Conservation (phyloP, 2,329 filamentous ascomycete species). For the Zelopaecilomyces penicillatus region DNA sequence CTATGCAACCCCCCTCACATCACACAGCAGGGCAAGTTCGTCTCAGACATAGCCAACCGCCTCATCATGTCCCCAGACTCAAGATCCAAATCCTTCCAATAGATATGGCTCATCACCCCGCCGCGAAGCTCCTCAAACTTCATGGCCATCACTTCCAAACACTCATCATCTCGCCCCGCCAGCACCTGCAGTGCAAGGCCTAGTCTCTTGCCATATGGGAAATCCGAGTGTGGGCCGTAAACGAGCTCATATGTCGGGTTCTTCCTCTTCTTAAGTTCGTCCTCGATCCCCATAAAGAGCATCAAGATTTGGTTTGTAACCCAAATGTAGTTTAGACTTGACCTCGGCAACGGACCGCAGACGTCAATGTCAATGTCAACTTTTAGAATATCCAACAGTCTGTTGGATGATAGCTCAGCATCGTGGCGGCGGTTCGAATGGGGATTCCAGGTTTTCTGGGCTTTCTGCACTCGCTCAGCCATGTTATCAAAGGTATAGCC, state of each 20-base stretch:
- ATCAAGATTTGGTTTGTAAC: slow-evolving; percentile 16
- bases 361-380: background rate
- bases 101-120: slow-evolving; percentile 9
- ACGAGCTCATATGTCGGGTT: slow-evolving; percentile 12
- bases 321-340: slow-evolving; percentile 26
- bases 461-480: no score
- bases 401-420: background rate
- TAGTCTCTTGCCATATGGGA: background rate
- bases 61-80: background rate
- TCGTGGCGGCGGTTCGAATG: background rate
- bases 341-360: slow-evolving; percentile 15
- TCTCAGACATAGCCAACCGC: background rate
- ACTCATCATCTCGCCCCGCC: background rate
- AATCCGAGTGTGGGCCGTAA: background rate
- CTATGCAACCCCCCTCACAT: background rate
- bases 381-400: background rate
- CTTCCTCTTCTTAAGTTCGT: slow-evolving; percentile 13
- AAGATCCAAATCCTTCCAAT: slow-evolving; percentile 11
- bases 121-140: background rate
- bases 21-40: background rate
- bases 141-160: slow-evolving; percentile 2
- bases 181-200: background rate
- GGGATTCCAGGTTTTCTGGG: no score
- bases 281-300: slow-evolving; percentile 21
- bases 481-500: no score